Percentiles rank a stretch among this genome's conserved stretches.
These are phyloP conservation scores for Lepiota subincarnata DNA, from an alignment of 768 basidiomycete species.

Conservation along the genomic window DNA sequence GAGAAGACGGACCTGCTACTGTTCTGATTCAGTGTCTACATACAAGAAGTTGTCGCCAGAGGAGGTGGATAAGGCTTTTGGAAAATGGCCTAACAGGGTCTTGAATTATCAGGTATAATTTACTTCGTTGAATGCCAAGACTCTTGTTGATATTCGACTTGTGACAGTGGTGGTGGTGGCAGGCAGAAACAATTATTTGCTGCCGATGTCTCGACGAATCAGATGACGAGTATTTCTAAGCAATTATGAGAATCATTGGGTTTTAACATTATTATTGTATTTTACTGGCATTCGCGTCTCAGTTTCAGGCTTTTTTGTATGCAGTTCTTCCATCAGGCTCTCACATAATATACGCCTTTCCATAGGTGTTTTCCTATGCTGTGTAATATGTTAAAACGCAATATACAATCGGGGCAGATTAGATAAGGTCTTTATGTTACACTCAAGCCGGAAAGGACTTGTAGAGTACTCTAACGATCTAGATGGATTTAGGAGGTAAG, in stretches of 20 bases:
- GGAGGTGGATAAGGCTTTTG: slow-evolving; percentile 15
- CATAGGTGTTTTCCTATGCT: background rate
- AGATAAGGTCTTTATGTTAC: background rate
- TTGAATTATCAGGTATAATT: slow-evolving; percentile 64
- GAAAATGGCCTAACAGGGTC: slow-evolving; percentile 53
- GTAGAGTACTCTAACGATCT: slow-evolving; percentile 17
- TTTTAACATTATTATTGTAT: background rate
- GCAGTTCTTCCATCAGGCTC: background rate
- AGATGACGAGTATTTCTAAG: slow-evolving; percentile 32
- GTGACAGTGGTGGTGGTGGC: slow-evolving; percentile 83
- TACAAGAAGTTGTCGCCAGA: slow-evolving; percentile 11
- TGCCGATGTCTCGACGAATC: slow-evolving; percentile 60
- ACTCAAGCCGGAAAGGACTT: background rate
- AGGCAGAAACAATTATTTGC: slow-evolving; percentile 57
- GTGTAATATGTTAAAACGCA: background rate
- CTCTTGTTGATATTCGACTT: background rate
- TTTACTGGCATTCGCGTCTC: background rate
- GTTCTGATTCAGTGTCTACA: background rate
- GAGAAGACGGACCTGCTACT: background rate
- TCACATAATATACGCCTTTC: background rate
- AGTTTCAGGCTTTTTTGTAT: background rate
- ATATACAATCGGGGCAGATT: background rate
- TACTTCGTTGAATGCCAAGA: background rate
- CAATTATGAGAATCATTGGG: background rate
- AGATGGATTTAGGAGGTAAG: slow-evolving; percentile 39